Percentiles rank a stretch among this genome's conserved stretches.
These are phyloP conservation scores for Aspergillus floridensis DNA, from an alignment of 2,329 filamentous ascomycete genomes.

Conservation along the genomic window DNA sequence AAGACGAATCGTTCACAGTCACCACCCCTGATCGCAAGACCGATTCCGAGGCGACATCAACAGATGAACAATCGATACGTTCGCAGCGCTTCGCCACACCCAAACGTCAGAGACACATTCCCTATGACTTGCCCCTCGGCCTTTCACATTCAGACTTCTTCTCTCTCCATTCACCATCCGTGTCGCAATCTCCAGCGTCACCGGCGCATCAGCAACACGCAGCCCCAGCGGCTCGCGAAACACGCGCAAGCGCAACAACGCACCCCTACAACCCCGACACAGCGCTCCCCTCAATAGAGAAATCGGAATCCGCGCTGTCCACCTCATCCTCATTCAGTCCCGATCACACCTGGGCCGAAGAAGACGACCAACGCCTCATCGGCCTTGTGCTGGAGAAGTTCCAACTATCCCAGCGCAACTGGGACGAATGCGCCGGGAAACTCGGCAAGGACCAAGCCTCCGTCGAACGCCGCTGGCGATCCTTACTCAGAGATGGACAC, in stretches of 20 bases:
- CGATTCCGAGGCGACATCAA: background rate
- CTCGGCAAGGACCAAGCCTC: constrained; percentile 43
- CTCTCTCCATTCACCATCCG: constrained; percentile 37
- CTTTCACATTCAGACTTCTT: constrained; percentile 45
- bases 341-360: constrained; percentile 33
- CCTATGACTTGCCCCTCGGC: constrained; percentile 46
- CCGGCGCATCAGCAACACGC: constrained; percentile 19
- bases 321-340: background rate
- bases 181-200: constrained; percentile 33
- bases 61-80: constrained; percentile 11
- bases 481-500: constrained; percentile 44
- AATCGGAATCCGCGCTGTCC: constrained; percentile 19
- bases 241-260: constrained; percentile 4
- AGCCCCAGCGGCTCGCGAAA: background rate
- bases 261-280: constrained; percentile 30
- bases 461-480: constrained; percentile 43
- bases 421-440: constrained; percentile 45
- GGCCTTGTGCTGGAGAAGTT: constrained; percentile 46
- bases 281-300: constrained; percentile 39
- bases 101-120: constrained; percentile 44
- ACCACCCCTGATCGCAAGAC: background rate
- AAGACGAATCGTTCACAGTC: background rate
- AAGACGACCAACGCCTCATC: constrained; percentile 44
- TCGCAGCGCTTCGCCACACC: constrained; percentile 41
- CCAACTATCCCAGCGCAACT: constrained; percentile 42